phyloP scores from a whole-genome alignment of 148 eudicot genomes.

The Chenopodium album region DNA sequence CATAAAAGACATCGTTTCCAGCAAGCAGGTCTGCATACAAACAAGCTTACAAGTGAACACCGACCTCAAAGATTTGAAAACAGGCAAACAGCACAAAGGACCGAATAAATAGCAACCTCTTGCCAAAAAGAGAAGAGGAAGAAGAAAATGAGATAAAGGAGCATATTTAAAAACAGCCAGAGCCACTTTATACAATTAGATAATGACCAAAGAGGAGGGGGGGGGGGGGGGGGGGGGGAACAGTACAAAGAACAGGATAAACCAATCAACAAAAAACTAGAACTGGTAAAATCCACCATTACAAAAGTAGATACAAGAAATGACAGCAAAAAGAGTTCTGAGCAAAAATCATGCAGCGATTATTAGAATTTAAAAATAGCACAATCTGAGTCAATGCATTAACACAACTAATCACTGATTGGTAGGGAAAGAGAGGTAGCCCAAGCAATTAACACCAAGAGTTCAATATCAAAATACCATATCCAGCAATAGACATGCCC shows the following conservation, averaged over 20 bases:
- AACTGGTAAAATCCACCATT: no score
- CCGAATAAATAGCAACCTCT: background rate
- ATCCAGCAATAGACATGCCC: background rate
- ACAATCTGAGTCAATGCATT: background rate
- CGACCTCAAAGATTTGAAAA: background rate
- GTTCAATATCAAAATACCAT: background rate
- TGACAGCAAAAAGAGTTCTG: no score
- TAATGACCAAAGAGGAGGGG: background rate
- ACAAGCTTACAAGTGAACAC: background rate
- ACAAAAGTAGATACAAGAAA: no score
- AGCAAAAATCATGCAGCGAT: background rate
- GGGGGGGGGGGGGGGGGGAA: no score
- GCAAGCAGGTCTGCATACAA: slow-evolving; percentile 48
- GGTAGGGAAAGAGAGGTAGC: background rate
- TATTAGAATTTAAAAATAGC: background rate
- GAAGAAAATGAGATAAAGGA: background rate
- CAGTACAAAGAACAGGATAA: background rate
- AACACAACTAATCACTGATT: background rate
- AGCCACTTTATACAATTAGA: background rate
- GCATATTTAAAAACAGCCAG: background rate
- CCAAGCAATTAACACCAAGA: background rate
- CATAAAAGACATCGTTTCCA: slow-evolving; percentile 86
- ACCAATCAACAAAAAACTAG: no score
- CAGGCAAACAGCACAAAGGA: background rate
- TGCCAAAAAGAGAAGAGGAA: background rate